These are phyloP conservation scores for Saturnispora dispora DNA, from an alignment of 805 yeast genomes.

Conservation along the genomic window DNA sequence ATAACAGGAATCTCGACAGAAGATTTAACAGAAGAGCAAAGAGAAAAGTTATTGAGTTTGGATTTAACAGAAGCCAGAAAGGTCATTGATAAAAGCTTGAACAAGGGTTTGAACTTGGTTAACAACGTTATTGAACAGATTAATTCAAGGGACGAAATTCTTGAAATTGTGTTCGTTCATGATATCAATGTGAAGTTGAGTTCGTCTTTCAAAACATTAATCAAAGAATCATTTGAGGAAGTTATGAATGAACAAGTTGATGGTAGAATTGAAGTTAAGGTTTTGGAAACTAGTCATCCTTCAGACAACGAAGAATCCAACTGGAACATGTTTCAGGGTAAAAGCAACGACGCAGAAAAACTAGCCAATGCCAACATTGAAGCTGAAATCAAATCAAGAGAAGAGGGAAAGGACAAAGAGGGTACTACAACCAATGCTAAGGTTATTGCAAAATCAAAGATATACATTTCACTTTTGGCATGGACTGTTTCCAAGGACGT, in stretches of 20 bases:
- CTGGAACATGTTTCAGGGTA: slow-evolving; percentile 53
- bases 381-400: slow-evolving; percentile 45
- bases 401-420: slow-evolving; percentile 9
- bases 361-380: slow-evolving; percentile 83
- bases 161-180: slow-evolving; percentile 56
- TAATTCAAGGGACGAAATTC: slow-evolving; percentile 38
- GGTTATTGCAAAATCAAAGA: slow-evolving; percentile 9
- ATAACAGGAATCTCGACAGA: slow-evolving; percentile 31
- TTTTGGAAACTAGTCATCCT: slow-evolving; percentile 43
- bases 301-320: slow-evolving; percentile 10
- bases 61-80: slow-evolving; percentile 26
- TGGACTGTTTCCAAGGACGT: slow-evolving; percentile 19
- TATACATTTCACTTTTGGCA: slow-evolving; percentile 28
- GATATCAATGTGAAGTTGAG: slow-evolving; percentile 47
- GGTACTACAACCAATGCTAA: neutral
- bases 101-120: slow-evolving; percentile 19
- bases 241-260: slow-evolving; percentile 66
- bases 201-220: slow-evolving; percentile 28
- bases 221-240: slow-evolving; percentile 45
- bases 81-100: slow-evolving; percentile 29
- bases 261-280: slow-evolving; percentile 59
- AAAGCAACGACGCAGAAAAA: slow-evolving; percentile 76
- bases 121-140: slow-evolving; percentile 31
- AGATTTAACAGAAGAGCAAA: slow-evolving; percentile 27
- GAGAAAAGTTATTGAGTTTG: slow-evolving; percentile 15